A percentile compares a stretch with the other conserved stretches of the same genome.
Evolutionary conservation across 1,284 basidiomycete genomes (phyloP).

Genomic region (Cutaneotrichosporon spelunceum): DNA sequence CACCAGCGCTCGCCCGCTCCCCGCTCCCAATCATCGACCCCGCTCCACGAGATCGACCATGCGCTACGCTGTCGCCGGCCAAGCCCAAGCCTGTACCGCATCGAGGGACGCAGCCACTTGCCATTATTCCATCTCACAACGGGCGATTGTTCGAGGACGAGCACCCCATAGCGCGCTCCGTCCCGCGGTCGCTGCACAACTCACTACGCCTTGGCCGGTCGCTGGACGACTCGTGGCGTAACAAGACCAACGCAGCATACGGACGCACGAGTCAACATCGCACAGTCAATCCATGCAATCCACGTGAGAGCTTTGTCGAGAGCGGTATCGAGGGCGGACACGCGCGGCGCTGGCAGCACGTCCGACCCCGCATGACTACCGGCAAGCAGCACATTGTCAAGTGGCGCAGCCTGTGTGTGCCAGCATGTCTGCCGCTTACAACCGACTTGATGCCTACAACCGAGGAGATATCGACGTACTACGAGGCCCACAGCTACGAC

Average conservation of each 20-base stretch:
- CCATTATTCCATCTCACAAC: constrained; percentile 29
- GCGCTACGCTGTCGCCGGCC: constrained; percentile 22
- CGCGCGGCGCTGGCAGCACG: constrained; percentile 82
- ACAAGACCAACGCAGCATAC: constrained; percentile 33
- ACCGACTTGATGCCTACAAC: constrained; percentile 81
- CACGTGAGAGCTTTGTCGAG: constrained; percentile 21
- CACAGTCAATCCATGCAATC: constrained; percentile 50
- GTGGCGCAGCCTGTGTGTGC: constrained; percentile 81
- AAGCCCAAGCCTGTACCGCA: constrained; percentile 10
- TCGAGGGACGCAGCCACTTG: constrained; percentile 35
- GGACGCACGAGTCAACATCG: constrained; percentile 39
- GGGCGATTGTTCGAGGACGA: constrained; percentile 31
- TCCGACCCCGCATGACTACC: constrained; percentile 69
- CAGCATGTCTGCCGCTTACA: constrained; percentile 84
- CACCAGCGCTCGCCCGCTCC: neutral
- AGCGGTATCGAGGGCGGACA: constrained; percentile 52
- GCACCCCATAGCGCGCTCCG: constrained; percentile 12
- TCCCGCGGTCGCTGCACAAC: constrained; percentile 19
- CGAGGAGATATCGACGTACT: constrained; percentile 71
- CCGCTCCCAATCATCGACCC: constrained; percentile 18
- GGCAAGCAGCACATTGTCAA: constrained; percentile 75
- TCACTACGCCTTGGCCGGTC: constrained; percentile 26
- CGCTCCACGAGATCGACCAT: constrained; percentile 23
- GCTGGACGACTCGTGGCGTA: constrained; percentile 41
- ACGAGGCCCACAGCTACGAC: constrained; percentile 64